A percentile compares a stretch with the other conserved stretches of the same genome.
phyloP scores from a whole-genome alignment of 192 early-diverging fungal species.

The Coemansia sp. region DNA sequence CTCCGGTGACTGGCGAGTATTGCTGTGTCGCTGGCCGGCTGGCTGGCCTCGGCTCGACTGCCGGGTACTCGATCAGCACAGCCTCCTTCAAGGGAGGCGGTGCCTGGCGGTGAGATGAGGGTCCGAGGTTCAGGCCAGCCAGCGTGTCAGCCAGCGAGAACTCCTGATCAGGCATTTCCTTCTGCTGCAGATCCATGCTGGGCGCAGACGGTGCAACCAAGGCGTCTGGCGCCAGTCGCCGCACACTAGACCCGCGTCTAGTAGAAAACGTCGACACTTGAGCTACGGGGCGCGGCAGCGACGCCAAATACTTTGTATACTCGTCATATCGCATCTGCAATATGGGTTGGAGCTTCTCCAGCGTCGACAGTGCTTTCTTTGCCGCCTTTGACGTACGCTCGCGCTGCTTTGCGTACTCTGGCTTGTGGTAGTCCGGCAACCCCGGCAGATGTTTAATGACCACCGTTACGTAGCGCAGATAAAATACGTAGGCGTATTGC shows the following conservation, averaged over 20 bases:
- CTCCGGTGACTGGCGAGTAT: background rate
- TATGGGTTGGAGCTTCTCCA: slow-evolving; percentile 58
- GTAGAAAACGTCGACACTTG: slow-evolving; percentile 34
- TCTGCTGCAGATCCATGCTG: background rate
- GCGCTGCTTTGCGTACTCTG: slow-evolving; percentile 46
- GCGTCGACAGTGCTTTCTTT: slow-evolving; percentile 53
- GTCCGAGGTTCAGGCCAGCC: slow-evolving; percentile 17
- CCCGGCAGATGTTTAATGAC: slow-evolving; percentile 59
- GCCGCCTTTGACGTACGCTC: slow-evolving; percentile 47
- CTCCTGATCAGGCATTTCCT: too few relatives aligned
- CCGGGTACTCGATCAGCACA: slow-evolving; percentile 15
- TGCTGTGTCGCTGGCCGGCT: background rate
- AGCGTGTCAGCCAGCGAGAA: slow-evolving; percentile 40
- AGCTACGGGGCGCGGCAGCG: slow-evolving; percentile 24
- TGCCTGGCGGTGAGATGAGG: background rate
- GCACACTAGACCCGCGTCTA: slow-evolving; percentile 8
- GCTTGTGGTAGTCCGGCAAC: slow-evolving; percentile 55
- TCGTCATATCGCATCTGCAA: slow-evolving; percentile 56
- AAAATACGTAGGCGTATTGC: slow-evolving; percentile 66
- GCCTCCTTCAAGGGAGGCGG: slow-evolving; percentile 15
- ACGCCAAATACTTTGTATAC: slow-evolving; percentile 45
- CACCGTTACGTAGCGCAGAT: slow-evolving; percentile 65
- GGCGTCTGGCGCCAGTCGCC: slow-evolving; percentile 3
- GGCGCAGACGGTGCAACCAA: slow-evolving; percentile 1
- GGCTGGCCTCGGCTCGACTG: slow-evolving; percentile 1